Evolutionary conservation across 2,329 filamentous ascomycete species (phyloP).

Genomic region (Aspergillus thermomutatus): DNA sequence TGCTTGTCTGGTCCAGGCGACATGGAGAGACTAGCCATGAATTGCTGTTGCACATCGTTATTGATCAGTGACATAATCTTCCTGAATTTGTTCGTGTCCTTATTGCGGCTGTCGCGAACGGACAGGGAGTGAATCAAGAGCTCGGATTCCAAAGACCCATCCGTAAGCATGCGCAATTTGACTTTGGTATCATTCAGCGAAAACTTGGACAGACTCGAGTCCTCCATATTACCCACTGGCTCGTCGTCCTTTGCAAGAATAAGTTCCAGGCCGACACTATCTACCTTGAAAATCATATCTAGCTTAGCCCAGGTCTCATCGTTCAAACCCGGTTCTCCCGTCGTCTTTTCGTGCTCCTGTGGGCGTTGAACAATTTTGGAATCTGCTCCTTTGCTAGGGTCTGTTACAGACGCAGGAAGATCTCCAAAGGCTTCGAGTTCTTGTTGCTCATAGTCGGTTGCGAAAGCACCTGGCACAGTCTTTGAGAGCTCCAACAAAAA

Average conservation of each 20-base stretch:
- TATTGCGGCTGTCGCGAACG: conserved; percentile 84
- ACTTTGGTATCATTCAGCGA: conserved; percentile 88
- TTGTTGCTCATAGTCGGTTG: conserved; percentile 66
- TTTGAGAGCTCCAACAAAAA: conserved; percentile 84
- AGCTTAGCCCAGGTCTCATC: conserved; percentile 84
- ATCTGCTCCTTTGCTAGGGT: conserved; percentile 46
- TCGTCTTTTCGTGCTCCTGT: conserved; percentile 50
- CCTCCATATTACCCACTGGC: conserved; percentile 74
- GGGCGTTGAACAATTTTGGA: conserved; percentile 52
- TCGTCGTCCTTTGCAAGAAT: conserved; percentile 71
- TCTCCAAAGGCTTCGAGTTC: conserved; percentile 73
- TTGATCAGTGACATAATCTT: conserved; percentile 98
- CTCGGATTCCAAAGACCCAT: conserved; percentile 88
- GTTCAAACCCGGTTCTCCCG: conserved; percentile 67
- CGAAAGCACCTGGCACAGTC: conserved; percentile 84
- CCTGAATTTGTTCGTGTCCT: conserved; percentile 90
- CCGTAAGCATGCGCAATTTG: conserved; percentile 89
- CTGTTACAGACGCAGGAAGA: conserved; percentile 56
- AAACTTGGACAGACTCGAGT: conserved; percentile 86
- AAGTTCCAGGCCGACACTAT: conserved; percentile 83
- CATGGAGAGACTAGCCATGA: conserved; percentile 96
- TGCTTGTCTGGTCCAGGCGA: conserved; percentile 77
- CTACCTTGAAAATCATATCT: conserved; percentile 85
- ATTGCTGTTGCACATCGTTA: conserved; percentile 85
- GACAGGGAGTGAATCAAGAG: conserved; percentile 92